Evolutionary conservation across 73 alveolate species (phyloP).

Genomic region (Paraurostyla sp.): DNA sequence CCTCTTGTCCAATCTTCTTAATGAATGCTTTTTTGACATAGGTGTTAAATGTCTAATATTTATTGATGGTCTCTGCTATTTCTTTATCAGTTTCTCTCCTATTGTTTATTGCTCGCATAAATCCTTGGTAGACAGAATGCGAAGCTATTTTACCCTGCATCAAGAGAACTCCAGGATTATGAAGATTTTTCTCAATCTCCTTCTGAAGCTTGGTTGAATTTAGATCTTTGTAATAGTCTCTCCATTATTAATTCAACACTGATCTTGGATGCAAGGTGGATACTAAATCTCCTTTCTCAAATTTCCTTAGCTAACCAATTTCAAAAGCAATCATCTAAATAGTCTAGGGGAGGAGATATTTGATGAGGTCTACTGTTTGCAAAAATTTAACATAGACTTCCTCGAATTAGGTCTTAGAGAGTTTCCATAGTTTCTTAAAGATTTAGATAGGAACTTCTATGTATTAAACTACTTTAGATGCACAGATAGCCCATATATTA

Average conservation of each 20-base stretch:
- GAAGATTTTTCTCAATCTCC: conserved; percentile 45
- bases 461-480: background rate
- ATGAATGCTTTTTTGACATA: background rate
- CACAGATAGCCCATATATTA: conserved; percentile 29
- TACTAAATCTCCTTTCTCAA: conserved; percentile 38
- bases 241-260: background rate
- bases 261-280: conserved; percentile 42
- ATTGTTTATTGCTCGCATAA: conserved; percentile 21
- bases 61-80: background rate
- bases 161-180: background rate
- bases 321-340: conserved; percentile 21
- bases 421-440: background rate
- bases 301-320: background rate
- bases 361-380: background rate
- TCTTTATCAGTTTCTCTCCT: background rate
- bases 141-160: background rate
- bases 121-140: conserved; percentile 40
- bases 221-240: background rate
- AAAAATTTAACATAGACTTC: background rate
- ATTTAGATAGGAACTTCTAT: background rate
- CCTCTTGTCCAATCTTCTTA: conserved; percentile 3
- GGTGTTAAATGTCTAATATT: background rate
- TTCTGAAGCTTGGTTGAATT: background rate
- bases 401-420: background rate
- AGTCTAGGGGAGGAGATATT: conserved; percentile 5